A percentile compares a stretch with the other conserved stretches of the same genome.
Evolutionary conservation across 306 rosid genomes (phyloP).

Genomic region (Dryas octopetala): DNA sequence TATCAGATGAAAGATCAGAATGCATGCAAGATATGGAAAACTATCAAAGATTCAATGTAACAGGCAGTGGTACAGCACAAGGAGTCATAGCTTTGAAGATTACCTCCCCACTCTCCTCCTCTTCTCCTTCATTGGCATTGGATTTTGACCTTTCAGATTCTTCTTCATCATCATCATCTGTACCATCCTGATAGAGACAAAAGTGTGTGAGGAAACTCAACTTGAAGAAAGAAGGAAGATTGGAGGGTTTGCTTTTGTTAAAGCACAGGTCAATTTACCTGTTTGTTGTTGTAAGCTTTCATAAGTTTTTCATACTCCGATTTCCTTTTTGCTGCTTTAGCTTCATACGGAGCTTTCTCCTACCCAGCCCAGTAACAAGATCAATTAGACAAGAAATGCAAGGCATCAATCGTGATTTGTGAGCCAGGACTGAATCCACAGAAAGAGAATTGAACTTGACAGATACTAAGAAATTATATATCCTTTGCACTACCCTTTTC

Average conservation of each 20-base stretch:
- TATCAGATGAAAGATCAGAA: not conserved
- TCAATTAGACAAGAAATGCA: not conserved
- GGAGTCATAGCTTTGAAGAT: not conserved
- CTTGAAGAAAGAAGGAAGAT: not conserved
- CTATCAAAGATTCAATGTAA: not conserved
- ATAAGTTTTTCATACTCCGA: slow-evolving; percentile 19
- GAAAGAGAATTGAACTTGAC: not conserved
- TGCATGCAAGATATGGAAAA: not conserved
- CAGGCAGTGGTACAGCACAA: not conserved
- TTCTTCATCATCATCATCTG: slow-evolving; percentile 19
- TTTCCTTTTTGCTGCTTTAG: slow-evolving; percentile 27
- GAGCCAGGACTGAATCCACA: not conserved
- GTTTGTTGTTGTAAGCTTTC: slow-evolving; percentile 26
- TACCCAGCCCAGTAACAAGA: not conserved
- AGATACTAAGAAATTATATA: not conserved
- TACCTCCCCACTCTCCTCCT: slow-evolving; percentile 25
- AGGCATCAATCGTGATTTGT: not conserved
- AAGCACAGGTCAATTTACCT: not conserved
- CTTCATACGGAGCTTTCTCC: slow-evolving; percentile 30
- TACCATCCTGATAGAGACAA: slow-evolving; percentile 10
- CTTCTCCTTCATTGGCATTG: slow-evolving; percentile 1
- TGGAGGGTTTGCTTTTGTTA: not conserved
- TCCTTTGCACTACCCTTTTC: not conserved
- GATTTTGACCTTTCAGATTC: slow-evolving; percentile 23
- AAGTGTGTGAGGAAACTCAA: not conserved